Conservation (phyloP, 1,139 yeast genomes). For the Debaryomyces fabryi region DNA sequence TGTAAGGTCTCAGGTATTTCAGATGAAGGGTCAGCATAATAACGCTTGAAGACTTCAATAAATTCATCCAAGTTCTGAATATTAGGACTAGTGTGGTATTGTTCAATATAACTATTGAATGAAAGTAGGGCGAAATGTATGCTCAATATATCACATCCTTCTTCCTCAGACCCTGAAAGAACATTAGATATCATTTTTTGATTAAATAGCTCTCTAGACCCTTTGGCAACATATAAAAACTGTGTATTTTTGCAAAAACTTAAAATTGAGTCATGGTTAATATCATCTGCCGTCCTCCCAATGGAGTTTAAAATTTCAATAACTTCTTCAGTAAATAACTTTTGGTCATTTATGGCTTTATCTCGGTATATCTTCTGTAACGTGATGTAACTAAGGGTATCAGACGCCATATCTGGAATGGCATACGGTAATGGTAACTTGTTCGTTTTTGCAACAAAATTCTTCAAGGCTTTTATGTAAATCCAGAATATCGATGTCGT, state of each 20-base stretch:
- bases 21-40: conserved; percentile 12
- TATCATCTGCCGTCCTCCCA: conserved; percentile 26
- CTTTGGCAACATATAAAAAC: conserved; percentile 39
- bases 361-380: conserved; percentile 60
- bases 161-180: conserved; percentile 21
- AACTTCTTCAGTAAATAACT: conserved; percentile 39
- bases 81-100: conserved; percentile 21
- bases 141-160: conserved; percentile 25
- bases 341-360: conserved; percentile 58
- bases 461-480: conserved; percentile 55
- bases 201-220: conserved; percentile 28
- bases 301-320: conserved; percentile 22
- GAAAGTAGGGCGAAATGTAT: conserved; percentile 42
- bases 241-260: conserved; percentile 64
- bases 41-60: conserved; percentile 18
- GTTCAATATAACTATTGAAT: conserved; percentile 24
- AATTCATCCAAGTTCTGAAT: conserved; percentile 25
- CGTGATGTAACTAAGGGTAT: conserved; percentile 61
- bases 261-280: conserved; percentile 42
- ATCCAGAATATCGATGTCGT: conserved; percentile 59
- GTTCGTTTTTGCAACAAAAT: conserved; percentile 45
- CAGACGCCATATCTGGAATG: conserved; percentile 89
- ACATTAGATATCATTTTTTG: conserved; percentile 20
- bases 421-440: conserved; percentile 71
- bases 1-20: conserved; percentile 18